phyloP scores from a whole-genome alignment of 108 stramenopile species.

The Epipyxis sp. region DNA sequence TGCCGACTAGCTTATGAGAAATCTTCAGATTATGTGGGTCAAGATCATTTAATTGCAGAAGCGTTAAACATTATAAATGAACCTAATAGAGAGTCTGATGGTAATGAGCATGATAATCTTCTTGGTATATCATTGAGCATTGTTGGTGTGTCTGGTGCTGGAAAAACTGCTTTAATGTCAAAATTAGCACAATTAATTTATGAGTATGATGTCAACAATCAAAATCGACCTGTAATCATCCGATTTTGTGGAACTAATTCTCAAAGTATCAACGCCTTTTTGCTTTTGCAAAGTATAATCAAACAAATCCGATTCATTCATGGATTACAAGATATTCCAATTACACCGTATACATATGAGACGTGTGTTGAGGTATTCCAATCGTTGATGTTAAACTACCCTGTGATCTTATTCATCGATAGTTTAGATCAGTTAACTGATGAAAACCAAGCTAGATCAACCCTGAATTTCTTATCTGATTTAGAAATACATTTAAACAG shows the following conservation, averaged over 20 bases:
- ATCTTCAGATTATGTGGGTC: neutral
- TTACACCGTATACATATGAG: too few relatives aligned
- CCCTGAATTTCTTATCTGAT: neutral
- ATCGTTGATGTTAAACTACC: neutral
- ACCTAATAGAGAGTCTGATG: too few relatives aligned
- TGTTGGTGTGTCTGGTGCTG: neutral
- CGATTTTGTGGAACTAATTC: slow-evolving; percentile 17
- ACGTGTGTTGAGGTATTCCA: neutral
- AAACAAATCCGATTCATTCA: neutral
- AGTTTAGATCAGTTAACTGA: slow-evolving; percentile 26
- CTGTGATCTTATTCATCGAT: slow-evolving; percentile 20
- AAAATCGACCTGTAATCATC: slow-evolving; percentile 5
- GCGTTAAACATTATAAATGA: neutral
- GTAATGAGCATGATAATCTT: too few relatives aligned
- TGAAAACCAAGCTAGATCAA: neutral
- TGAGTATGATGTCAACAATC: neutral
- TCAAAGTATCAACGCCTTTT: slow-evolving; percentile 4
- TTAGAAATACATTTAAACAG: neutral
- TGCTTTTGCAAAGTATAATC: neutral
- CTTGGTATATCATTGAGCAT: neutral
- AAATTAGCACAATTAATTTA: neutral
- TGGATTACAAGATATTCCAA: neutral
- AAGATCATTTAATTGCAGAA: neutral
- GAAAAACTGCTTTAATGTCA: slow-evolving; percentile 21
- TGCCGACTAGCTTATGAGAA: neutral